These are phyloP conservation scores for Delonix regia DNA, from an alignment of 306 rosid genomes.

Conservation along the genomic window DNA sequence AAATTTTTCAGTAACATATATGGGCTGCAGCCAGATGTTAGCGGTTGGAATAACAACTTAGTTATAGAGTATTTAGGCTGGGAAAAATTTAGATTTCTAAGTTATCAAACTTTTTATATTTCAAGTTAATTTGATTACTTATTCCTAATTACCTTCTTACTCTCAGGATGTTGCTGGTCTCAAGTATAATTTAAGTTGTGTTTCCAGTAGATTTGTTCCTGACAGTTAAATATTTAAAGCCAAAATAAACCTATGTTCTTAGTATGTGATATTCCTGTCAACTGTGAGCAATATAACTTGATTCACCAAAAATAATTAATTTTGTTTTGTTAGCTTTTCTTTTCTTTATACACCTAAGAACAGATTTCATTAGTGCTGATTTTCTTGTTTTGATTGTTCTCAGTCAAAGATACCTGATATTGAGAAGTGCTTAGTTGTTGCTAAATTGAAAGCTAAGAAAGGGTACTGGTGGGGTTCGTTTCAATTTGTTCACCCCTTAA, in stretches of 20 bases:
- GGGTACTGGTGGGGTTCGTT: no score
- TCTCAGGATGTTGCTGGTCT: background rate
- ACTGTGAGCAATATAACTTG: no score
- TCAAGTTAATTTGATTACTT: background rate
- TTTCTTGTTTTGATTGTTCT: no score
- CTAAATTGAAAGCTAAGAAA: no score
- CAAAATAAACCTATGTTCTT: background rate
- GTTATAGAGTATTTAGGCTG: slow-evolving; percentile 22
- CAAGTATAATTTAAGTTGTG: background rate
- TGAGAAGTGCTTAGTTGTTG: no score
- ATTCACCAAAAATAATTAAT: no score
- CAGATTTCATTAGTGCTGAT: no score
- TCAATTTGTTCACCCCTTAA: no score
- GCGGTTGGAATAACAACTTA: background rate
- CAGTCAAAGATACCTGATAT: no score
- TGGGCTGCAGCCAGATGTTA: slow-evolving; percentile 1
- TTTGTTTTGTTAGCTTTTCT: no score
- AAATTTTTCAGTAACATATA: background rate
- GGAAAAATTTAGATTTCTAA: slow-evolving; percentile 3
- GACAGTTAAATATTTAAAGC: background rate
- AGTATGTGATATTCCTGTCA: no score
- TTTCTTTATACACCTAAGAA: no score
- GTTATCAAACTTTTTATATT: slow-evolving; percentile 8
- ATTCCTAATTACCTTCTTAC: slow-evolving; percentile 5
- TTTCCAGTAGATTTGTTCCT: slow-evolving; percentile 4